Evolutionary conservation across 306 rosid genomes (phyloP).

Genomic region (Castanopsis chinensis): DNA sequence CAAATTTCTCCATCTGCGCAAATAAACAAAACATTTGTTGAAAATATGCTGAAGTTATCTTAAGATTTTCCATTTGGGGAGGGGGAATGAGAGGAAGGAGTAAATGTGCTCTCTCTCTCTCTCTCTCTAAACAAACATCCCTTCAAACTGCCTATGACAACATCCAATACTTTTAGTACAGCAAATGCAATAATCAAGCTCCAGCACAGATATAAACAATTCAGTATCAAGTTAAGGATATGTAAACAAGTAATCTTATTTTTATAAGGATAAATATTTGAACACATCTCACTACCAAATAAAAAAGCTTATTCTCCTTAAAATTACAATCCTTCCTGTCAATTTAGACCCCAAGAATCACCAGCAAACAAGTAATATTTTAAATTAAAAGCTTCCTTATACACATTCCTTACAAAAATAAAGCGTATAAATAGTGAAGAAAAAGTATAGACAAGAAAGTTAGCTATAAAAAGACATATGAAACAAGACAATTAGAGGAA

Average conservation of each 20-base stretch:
- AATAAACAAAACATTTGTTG: slow-evolving; percentile 12
- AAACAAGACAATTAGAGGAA: background rate
- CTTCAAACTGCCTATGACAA: background rate
- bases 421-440: background rate
- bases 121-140: too few relatives aligned
- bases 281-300: too few relatives aligned
- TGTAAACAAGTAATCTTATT: background rate
- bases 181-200: background rate
- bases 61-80: background rate
- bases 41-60: slow-evolving; percentile 6
- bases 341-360: too few relatives aligned
- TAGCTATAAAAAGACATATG: background rate
- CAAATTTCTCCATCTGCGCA: slow-evolving; percentile 91
- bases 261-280: too few relatives aligned
- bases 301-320: too few relatives aligned
- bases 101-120: background rate
- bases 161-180: background rate
- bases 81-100: background rate
- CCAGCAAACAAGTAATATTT: background rate
- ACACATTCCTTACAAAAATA: background rate
- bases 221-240: background rate
- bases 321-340: too few relatives aligned
- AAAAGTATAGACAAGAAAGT: background rate
- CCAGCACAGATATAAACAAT: background rate
- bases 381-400: background rate